Evolutionary conservation across 163 green algal genomes (phyloP).

Genomic region (Prototheca cutis): DNA sequence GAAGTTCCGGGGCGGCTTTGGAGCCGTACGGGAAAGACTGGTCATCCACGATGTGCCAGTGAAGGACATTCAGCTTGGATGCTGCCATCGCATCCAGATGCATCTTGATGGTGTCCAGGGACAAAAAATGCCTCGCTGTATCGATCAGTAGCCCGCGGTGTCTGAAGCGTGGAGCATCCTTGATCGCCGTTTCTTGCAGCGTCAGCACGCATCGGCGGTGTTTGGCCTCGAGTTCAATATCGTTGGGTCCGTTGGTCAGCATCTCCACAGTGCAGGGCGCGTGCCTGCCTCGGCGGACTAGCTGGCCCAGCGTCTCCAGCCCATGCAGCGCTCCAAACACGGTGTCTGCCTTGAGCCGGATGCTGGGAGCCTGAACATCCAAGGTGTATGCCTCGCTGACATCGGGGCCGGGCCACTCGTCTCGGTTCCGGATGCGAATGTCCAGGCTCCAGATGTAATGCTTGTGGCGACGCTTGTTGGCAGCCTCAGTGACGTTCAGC

Average conservation of each 20-base stretch:
- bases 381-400: slow-evolving; percentile 35
- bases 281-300: slow-evolving; percentile 30
- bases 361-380: slow-evolving; percentile 4
- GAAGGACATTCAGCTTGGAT: slow-evolving; percentile 55
- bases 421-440: slow-evolving; percentile 23
- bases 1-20: slow-evolving; percentile 13
- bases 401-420: slow-evolving; percentile 33
- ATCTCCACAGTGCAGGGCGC: too few species aligned
- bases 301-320: slow-evolving; percentile 51
- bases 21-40: slow-evolving; percentile 20
- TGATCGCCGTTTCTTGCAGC: slow-evolving; percentile 14
- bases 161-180: slow-evolving; percentile 36
- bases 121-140: slow-evolving; percentile 55
- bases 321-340: slow-evolving; percentile 42
- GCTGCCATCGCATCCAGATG: slow-evolving; percentile 48
- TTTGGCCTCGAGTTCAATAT: too few species aligned
- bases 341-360: slow-evolving; percentile 11
- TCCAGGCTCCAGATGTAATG: slow-evolving; percentile 6
- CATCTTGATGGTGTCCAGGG: slow-evolving; percentile 40
- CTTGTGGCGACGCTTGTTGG: slow-evolving; percentile 4
- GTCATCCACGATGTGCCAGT: slow-evolving; percentile 59
- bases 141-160: slow-evolving; percentile 62
- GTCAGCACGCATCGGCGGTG: neutral
- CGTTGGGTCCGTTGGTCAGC: too few species aligned
- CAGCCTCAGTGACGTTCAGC: neutral